Base-by-base conservation (phyloP, 1,284 basidiomycete species). In the Cryptococcus jaspeensis region DNA sequence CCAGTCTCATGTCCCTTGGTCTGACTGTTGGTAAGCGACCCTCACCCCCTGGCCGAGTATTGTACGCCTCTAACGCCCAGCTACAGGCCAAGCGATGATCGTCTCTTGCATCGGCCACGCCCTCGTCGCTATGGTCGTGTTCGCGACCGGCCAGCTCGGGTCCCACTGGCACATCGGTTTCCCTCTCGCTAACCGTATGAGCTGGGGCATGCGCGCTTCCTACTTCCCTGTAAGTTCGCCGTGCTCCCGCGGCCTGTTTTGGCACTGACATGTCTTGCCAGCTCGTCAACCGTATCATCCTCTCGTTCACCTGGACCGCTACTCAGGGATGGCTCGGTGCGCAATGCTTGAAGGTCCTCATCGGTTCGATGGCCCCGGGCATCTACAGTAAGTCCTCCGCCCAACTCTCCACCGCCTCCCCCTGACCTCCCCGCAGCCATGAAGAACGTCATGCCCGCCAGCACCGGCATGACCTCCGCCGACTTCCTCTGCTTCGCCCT, bases 401-500 rank as follows among this genome's bases (percentile, higher is more conserved):
- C n/a, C n/a, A n/a, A 41, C 11, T 28, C 9, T 45, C n/a, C 7
- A 15, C 2, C 8, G 22, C 28, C 7, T 45, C 7, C 20, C 15
- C 43, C 20, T 45, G 18, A 28, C 6, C 23, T 45, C 16, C 23
- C 13, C 18, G 16, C 11, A 45, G 43, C 43, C 9, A 70, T 70
- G 66, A 51, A 59, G 28, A 68, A 68, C 53, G 57, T 64, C 25
- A 66, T 76, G 20, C 72, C 71, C 1, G 68, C 58, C 6, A 60
- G 56, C 18, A 60, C 70, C 0, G 62, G 64, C 25, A 63, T 75
- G 48, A 69, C 63, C 12, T 65, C 65, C 0, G 60, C 65, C 37
- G 74, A 76, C 49, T 74, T 79, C 38, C 52, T 79, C n/a, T 73
- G 68, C 52, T 79, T 78, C 62, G 62, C 74, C 46, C 57, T 80